These are phyloP conservation scores for Pythium scleroteichum DNA, from an alignment of 352 stramenopile genomes.

Conservation along the genomic window DNA sequence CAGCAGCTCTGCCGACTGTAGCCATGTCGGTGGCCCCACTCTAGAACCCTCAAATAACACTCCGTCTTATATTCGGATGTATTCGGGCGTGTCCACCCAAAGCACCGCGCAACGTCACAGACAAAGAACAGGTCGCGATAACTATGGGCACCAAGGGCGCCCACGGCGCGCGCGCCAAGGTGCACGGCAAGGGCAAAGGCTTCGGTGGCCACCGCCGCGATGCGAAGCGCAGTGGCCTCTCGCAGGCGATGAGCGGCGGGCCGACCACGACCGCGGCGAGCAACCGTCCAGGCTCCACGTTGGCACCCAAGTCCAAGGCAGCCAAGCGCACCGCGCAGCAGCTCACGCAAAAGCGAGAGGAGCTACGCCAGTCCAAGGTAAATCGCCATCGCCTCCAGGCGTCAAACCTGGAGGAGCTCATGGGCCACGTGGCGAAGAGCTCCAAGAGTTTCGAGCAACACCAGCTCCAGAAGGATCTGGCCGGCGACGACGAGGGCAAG, in stretches of 20 bases:
- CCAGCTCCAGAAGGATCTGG: constrained; percentile 25
- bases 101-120: constrained; percentile 4
- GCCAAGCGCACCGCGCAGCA: constrained; percentile 43
- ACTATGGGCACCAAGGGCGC: constrained; percentile 22
- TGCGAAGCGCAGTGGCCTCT: constrained; percentile 23
- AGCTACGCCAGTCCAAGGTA: constrained; percentile 57
- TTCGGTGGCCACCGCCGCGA: constrained; percentile 16
- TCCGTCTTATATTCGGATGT: constrained; percentile 4
- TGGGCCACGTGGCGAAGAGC: constrained; percentile 43
- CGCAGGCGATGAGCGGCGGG: constrained; percentile 16
- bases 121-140: too few species aligned
- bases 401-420: constrained; percentile 55
- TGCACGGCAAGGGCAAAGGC: constrained; percentile 18
- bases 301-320: constrained; percentile 30
- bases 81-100: constrained; percentile 13
- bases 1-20: constrained; percentile 46
- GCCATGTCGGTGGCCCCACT: constrained; percentile 7
- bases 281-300: constrained; percentile 27
- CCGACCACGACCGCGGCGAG: neutral
- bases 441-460: constrained; percentile 45
- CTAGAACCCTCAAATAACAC: too few species aligned
- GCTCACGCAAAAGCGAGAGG: constrained; percentile 63
- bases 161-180: constrained; percentile 13
- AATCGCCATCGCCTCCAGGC: constrained; percentile 40
- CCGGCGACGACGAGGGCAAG: constrained; percentile 19